Percentiles rank a stretch among this genome's conserved stretches.
Conservation (phyloP, 108 stramenopile genomes). For the Skeletonema costatum region DNA sequence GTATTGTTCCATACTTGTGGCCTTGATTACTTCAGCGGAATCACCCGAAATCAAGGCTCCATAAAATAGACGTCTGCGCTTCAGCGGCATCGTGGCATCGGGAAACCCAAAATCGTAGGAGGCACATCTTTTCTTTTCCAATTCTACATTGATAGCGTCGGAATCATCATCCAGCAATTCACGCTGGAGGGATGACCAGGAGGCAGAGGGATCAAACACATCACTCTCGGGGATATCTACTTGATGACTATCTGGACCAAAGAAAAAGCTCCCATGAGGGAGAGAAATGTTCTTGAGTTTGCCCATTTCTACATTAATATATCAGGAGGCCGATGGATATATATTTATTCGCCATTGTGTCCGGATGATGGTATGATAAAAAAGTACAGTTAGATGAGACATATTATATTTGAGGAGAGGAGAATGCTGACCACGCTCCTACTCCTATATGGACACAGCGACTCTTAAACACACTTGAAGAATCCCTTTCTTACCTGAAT, state of each 20-base stretch:
- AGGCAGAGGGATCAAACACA: background rate
- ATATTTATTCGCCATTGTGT: no score
- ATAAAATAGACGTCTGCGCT: conserved; percentile 32
- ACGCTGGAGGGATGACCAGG: conserved; percentile 5
- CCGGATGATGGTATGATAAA: no score
- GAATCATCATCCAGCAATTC: conserved; percentile 19
- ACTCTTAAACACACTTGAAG: no score
- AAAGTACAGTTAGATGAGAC: no score
- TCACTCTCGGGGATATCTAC: background rate
- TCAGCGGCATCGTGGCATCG: conserved; percentile 2
- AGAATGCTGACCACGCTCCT: no score
- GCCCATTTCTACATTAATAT: background rate
- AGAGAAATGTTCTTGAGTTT: background rate
- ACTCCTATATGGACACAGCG: no score
- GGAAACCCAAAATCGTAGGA: conserved; percentile 23
- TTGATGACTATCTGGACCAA: conserved; percentile 3
- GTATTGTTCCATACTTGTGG: no score
- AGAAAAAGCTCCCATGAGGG: conserved; percentile 6
- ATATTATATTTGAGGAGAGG: no score
- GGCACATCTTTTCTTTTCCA: conserved; percentile 26
- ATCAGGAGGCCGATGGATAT: no score
- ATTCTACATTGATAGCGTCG: background rate
- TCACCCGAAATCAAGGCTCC: no score
- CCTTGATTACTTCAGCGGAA: no score
- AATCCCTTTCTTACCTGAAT: no score